Evolutionary conservation across 164 flowering plant species (phyloP).

Genomic region (Amborella trichopoda): DNA sequence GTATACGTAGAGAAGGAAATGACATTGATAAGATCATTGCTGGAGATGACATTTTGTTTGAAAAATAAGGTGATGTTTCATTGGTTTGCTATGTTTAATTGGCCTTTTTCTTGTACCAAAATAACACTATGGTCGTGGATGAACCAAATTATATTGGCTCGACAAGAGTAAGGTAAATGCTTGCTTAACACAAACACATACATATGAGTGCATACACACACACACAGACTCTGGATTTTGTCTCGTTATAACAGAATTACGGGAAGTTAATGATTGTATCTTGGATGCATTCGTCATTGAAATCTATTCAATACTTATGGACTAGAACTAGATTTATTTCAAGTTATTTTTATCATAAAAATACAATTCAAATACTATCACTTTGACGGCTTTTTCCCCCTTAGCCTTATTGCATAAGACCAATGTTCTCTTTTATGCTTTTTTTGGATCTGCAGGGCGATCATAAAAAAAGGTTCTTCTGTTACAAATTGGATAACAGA

Average conservation of each 20-base stretch:
- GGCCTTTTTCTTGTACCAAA: slow-evolving; percentile 20
- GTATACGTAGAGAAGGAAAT: slow-evolving; percentile 83
- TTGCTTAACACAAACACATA: too few species aligned
- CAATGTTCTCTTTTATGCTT: too few species aligned
- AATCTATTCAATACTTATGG: too few species aligned
- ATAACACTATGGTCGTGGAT: slow-evolving; percentile 64
- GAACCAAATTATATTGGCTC: slow-evolving; percentile 93
- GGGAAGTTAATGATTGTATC: too few species aligned
- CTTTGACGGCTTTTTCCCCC: too few species aligned
- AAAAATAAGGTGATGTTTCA: slow-evolving; percentile 32
- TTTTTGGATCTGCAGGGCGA: slow-evolving; percentile 36
- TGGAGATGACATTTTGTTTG: slow-evolving; percentile 44
- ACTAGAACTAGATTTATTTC: too few species aligned
- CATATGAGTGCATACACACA: too few species aligned
- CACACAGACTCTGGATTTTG: not conserved
- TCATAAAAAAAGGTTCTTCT: slow-evolving; percentile 59
- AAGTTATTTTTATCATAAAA: too few species aligned
- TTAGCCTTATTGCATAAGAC: too few species aligned
- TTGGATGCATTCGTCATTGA: too few species aligned
- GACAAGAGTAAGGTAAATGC: slow-evolving; percentile 57
- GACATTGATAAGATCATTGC: slow-evolving; percentile 52
- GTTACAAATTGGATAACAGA: slow-evolving; percentile 60
- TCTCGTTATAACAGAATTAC: too few species aligned
- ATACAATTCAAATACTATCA: too few species aligned
- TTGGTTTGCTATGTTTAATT: not conserved